Evolutionary conservation across 129 eudicot species (phyloP), one percentile per base, ranked within the genome.

Genomic region (Saposhnikovia divaricata): DNA sequence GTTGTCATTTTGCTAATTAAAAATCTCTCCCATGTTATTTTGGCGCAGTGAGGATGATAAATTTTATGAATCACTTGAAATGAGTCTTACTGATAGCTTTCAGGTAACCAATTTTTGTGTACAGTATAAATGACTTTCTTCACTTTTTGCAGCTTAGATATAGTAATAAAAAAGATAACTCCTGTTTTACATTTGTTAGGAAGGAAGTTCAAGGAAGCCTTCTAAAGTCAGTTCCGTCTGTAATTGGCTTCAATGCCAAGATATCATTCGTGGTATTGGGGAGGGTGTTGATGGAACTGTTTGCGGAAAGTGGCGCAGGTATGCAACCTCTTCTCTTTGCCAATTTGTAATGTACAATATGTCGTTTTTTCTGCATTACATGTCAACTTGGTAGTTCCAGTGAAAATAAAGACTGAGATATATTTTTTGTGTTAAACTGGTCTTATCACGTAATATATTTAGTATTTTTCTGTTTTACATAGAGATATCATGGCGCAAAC

Each of bases 251-350:
- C 98, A 92, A 72, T 95, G 98, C 82, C 87, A 84, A 75, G 85
- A 80, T 72, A 83, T 86, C 76, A 76, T 90, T 9, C 78, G 72
- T 53, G 88, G 90, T 59, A 65, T 74, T 57, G 86, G 88, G 50
- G 84, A 82, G 63, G 82, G 78, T 68, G 88, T 79, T 78, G 93
- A 88, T 83, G 96, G 92, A 81, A 80, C 87, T 66, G 81, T 92
- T 46, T 95, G 98, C 81, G 97, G 91, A 77, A 95, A 92, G 82
- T 95, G 98, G 98, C 97, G 98, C 82, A 95, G 98, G 98, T 95
- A 84, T 44, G 59, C 42, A 42, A 43, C 25, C 19, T 40, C 73
- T 40, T 28, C 39, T 70, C 38, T 69, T 66, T 37, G 21, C 31
- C 45, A 79, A 14, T 45, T 45, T 68, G 81, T 6, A 28, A 68